phyloP scores from a whole-genome alignment of 108 stramenopile genomes.

The Parietichytrium sp. region DNA sequence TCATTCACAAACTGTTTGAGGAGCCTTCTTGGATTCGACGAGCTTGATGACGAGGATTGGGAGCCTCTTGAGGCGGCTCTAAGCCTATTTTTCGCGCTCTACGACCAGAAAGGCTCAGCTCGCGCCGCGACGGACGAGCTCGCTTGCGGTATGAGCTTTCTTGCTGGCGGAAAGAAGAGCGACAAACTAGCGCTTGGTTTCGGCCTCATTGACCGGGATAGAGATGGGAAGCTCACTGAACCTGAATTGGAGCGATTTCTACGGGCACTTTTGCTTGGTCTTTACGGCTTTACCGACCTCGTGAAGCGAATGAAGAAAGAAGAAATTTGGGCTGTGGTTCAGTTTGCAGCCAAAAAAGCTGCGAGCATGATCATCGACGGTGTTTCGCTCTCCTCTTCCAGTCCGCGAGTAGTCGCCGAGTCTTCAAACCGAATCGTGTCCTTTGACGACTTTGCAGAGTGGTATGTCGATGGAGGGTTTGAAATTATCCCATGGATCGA shows the following conservation, averaged over 20 bases:
- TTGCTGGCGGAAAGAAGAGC: conserved; percentile 31
- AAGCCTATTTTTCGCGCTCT: background rate
- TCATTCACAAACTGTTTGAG: background rate
- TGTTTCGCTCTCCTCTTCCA: background rate
- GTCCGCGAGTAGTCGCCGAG: background rate
- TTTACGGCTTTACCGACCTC: background rate
- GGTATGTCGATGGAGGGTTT: conserved; percentile 9
- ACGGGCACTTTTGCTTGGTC: background rate
- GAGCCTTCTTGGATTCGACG: background rate
- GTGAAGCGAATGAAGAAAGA: conserved; percentile 1
- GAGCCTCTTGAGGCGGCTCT: background rate
- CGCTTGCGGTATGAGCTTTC: background rate
- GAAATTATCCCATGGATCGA: conserved; percentile 30
- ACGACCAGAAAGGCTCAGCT: background rate
- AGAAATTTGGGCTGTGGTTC: background rate
- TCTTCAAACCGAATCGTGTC: background rate
- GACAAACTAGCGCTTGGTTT: conserved; percentile 25
- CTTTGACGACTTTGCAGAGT: conserved; percentile 10
- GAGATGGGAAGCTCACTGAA: background rate
- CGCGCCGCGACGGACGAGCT: conserved; percentile 26
- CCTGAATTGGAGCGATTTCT: background rate
- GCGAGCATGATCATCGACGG: background rate
- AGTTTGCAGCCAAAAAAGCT: background rate
- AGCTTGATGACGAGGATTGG: background rate
- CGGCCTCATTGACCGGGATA: conserved; percentile 10